Conservation (phyloP, 169 alveolate genomes). For the Plasmodium cynomolgi region DNA sequence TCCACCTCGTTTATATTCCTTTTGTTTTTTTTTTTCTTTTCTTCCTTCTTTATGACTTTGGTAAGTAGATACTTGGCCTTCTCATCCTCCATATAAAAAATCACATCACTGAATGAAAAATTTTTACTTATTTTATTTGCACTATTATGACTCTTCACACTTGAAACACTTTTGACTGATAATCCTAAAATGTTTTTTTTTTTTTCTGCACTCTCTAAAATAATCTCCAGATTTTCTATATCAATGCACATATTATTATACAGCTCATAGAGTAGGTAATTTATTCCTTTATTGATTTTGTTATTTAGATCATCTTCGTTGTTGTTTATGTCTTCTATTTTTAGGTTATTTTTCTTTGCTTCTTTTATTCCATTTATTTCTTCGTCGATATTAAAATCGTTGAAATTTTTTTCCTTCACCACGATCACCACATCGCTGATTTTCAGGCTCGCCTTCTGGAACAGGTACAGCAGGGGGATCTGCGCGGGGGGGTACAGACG, state of each 20-base stretch:
- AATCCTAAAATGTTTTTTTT: slow-evolving; percentile 27
- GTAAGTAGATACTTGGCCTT: slow-evolving; percentile 30
- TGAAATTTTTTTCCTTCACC: slow-evolving; percentile 45
- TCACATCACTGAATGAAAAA: slow-evolving; percentile 30
- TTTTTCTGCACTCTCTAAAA: slow-evolving; percentile 54
- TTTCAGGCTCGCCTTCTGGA: slow-evolving; percentile 51
- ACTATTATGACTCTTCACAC: slow-evolving; percentile 20
- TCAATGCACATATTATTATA: slow-evolving; percentile 63
- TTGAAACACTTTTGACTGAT: slow-evolving; percentile 13
- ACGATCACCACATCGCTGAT: slow-evolving; percentile 50
- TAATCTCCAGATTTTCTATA: slow-evolving; percentile 33
- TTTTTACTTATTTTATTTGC: slow-evolving; percentile 20
- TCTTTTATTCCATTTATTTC: slow-evolving; percentile 57
- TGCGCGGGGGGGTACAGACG: neutral
- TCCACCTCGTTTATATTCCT: slow-evolving; percentile 43
- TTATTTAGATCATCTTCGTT: slow-evolving; percentile 9
- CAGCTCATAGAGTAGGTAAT: slow-evolving; percentile 28
- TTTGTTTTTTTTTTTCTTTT: slow-evolving; percentile 36
- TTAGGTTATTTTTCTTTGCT: slow-evolving; percentile 27
- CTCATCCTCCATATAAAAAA: slow-evolving; percentile 61
- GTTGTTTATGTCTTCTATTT: slow-evolving; percentile 31
- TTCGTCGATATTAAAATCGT: slow-evolving; percentile 32
- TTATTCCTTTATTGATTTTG: slow-evolving; percentile 49
- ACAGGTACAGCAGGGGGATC: slow-evolving; percentile 55
- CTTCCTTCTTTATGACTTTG: slow-evolving; percentile 46